Evolutionary conservation across 1,284 basidiomycete species (phyloP), one percentile per base, ranked within the genome.

Genomic region (Naganishia cerealis): DNA sequence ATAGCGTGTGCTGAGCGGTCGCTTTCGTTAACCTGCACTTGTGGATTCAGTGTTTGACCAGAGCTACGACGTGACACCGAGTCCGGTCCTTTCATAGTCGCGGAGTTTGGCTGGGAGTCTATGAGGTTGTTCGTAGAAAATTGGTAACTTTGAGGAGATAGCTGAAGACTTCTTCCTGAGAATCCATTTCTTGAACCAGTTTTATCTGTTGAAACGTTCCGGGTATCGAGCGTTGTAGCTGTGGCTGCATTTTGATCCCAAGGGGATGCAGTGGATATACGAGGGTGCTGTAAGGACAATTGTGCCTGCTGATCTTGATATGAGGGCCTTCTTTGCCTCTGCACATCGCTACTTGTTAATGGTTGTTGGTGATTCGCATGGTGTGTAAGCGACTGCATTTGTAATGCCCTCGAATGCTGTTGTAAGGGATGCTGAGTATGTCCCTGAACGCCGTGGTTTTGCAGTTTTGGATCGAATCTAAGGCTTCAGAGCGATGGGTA

Each of bases 401-500:
- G 61, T 10, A 26, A 12, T 29, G 21, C n/a, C 21, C 24, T n/a
- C 4, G 50, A 18, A 21, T 53, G 38, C 36, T 42, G 21, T 21
- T 53, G 38, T 21, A 63, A 26, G 9, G 9, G 16, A 26, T 63
- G 50, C 12, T 36, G 26, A 16, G n/a, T 9, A 16, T 24, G 61
- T 24, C 36, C 9, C 1, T 52, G 61, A 18, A 26, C 39, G 24
- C 21, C 10, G 13, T 21, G 12, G n/a, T 40, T 53, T 15, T 63
- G 61, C 18, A 63, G 18, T 4, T 10, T 40, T 2, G 61, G 38
- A 24, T 63, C 61, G 13, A 63, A 50, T 29, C 52, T 16, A n/a
- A 63, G 16, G 50, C 50, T 63, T 16, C n/a, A 21, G 24, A 26
- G 7, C 42, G 33, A 63, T 52, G 12, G 7, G 21, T 13, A 26